Conservation (phyloP, 345 rosid genomes). For the Linum usitatissimum region DNA sequence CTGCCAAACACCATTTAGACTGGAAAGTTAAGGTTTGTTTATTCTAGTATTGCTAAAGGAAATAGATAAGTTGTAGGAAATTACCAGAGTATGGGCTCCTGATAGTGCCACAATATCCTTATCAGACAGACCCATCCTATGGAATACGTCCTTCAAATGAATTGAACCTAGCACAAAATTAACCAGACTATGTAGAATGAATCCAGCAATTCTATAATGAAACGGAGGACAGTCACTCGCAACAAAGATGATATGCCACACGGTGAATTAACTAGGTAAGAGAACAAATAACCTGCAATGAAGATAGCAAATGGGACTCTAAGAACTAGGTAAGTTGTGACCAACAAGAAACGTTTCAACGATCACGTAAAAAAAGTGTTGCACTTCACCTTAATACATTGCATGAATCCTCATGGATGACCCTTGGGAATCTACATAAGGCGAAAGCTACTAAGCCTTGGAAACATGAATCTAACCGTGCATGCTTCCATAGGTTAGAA, state of each 20-base stretch:
- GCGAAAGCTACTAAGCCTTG: background rate
- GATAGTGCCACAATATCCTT: conserved; percentile 79
- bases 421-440: no score
- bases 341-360: background rate
- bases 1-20: conserved; percentile 26
- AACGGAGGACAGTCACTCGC: background rate
- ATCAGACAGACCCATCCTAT: conserved; percentile 82
- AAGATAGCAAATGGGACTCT: background rate
- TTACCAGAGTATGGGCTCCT: conserved; percentile 43
- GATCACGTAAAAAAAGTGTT: no score
- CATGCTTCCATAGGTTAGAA: background rate
- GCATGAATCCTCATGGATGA: background rate
- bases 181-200: background rate
- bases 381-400: background rate
- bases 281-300: background rate
- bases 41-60: background rate
- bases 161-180: conserved; percentile 37
- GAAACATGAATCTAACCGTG: background rate
- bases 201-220: background rate
- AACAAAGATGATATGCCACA: background rate
- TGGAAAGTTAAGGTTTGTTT: conserved; percentile 2
- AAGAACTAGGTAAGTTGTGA: no score
- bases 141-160: conserved; percentile 73
- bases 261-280: background rate
- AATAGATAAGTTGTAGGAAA: conserved; percentile 2